phyloP scores from a whole-genome alignment of 169 alveolate genomes.

The Miamiensis avidus region DNA sequence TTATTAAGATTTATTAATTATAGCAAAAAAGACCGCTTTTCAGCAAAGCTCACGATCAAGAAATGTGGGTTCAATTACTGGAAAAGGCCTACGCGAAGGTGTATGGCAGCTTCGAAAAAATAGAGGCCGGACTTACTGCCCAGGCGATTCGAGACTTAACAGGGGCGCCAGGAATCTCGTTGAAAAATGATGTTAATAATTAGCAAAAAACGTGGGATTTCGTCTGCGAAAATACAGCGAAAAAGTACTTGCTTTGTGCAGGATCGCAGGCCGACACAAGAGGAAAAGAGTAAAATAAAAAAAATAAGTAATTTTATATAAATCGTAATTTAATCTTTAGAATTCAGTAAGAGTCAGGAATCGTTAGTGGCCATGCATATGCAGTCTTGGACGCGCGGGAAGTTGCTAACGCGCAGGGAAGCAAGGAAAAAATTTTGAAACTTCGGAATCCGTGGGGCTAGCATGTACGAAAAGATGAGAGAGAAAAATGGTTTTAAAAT shows the following conservation, averaged over 20 bases:
- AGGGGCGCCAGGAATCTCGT: conserved; percentile 50
- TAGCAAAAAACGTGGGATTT: conserved; percentile 35
- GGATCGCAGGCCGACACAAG: conserved; percentile 40
- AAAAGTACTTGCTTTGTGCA: conserved; percentile 46
- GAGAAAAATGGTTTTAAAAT: too few species aligned
- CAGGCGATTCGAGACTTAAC: conserved; percentile 52
- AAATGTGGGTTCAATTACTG: conserved; percentile 57
- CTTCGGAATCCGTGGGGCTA: conserved; percentile 21
- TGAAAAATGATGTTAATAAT: conserved; percentile 33
- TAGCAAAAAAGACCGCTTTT: conserved; percentile 32
- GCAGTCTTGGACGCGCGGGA: conserved; percentile 49
- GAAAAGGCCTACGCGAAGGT: conserved; percentile 65
- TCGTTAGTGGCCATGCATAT: conserved; percentile 55
- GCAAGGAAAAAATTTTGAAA: conserved; percentile 25
- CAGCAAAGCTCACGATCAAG: conserved; percentile 42
- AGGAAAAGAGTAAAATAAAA: conserved; percentile 7
- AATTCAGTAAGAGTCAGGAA: conserved; percentile 42
- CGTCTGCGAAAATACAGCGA: conserved; percentile 39
- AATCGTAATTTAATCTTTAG: neutral
- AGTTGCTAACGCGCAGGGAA: conserved; percentile 42
- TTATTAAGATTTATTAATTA: too few species aligned
- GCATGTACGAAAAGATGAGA: neutral
- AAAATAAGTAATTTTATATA: too few species aligned
- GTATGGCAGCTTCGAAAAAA: conserved; percentile 51
- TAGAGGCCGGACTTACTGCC: conserved; percentile 48